These are phyloP conservation scores for Leccinellum luteum DNA, from an alignment of 768 basidiomycete genomes.

Conservation along the genomic window DNA sequence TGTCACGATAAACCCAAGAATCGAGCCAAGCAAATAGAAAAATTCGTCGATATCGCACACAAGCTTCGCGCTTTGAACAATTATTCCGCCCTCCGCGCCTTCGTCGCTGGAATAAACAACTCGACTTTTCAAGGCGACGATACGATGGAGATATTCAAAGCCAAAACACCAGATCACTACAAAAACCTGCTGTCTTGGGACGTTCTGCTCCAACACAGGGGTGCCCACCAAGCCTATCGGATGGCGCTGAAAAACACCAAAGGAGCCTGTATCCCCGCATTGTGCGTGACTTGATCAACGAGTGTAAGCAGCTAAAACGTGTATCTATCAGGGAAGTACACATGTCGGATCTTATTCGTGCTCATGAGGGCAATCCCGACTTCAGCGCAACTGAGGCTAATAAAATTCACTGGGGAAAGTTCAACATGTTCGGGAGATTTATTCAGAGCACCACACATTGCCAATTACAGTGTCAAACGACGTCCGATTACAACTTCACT, in stretches of 20 bases:
- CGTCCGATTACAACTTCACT: conserved; percentile 60
- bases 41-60: conserved; percentile 81
- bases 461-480: conserved; percentile 66
- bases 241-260: conserved; percentile 83
- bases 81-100: conserved; percentile 88
- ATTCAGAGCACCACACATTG: conserved; percentile 75
- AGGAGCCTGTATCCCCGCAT: conserved; percentile 82
- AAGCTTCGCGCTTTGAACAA: conserved; percentile 83
- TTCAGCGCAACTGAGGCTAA: conserved; percentile 58
- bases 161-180: conserved; percentile 61
- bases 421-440: conserved; percentile 87
- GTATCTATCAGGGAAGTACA: conserved; percentile 76
- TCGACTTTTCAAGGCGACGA: conserved; percentile 76
- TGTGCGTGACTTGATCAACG: conserved; percentile 44
- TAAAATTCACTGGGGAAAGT: conserved; percentile 95
- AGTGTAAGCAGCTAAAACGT: conserved; percentile 6
- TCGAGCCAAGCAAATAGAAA: conserved; percentile 82
- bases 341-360: conserved; percentile 82
- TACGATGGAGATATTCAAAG: conserved; percentile 71
- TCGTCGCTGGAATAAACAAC: conserved; percentile 91
- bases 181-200: conserved; percentile 84
- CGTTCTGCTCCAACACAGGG: conserved; percentile 74
- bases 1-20: conserved; percentile 76
- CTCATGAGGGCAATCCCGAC: conserved; percentile 83
- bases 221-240: conserved; percentile 89